A percentile compares a stretch with the other conserved stretches of the same genome.
These are phyloP conservation scores for Pistacia atlantica DNA, from an alignment of 345 rosid species.

Conservation along the genomic window DNA sequence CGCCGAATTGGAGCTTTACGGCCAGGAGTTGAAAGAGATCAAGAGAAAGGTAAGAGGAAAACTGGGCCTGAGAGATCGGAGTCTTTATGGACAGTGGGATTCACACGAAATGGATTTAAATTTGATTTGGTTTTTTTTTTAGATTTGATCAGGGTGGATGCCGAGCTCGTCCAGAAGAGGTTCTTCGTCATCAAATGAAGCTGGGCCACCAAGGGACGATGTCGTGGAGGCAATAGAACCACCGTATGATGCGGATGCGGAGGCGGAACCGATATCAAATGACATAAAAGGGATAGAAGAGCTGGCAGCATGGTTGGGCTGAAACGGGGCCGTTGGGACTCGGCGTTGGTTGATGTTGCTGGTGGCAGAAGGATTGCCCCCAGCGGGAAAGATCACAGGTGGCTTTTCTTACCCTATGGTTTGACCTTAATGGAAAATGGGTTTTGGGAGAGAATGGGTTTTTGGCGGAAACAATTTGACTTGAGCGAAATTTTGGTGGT, in stretches of 20 bases:
- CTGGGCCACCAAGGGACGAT: constrained; percentile 31
- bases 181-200: constrained; percentile 82
- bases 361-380: constrained; percentile 48
- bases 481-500: too few relatives aligned
- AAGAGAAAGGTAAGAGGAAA: constrained; percentile 72
- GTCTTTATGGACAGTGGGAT: constrained; percentile 66
- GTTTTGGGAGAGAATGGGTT: too few relatives aligned
- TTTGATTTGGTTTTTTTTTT: constrained; percentile 81
- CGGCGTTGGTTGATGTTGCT: constrained; percentile 72
- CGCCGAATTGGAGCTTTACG: constrained; percentile 94
- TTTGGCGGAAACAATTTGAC: too few relatives aligned
- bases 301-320: constrained; percentile 64
- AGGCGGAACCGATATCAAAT: constrained; percentile 79
- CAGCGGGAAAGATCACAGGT: constrained; percentile 77
- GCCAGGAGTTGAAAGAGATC: constrained; percentile 88
- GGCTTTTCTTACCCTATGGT: constrained; percentile 23
- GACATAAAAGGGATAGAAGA: constrained; percentile 92
- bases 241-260: constrained; percentile 40
- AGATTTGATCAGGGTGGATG: constrained; percentile 96
- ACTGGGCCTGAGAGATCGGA: constrained; percentile 94
- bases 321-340: constrained; percentile 77
- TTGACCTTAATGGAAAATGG: too few relatives aligned
- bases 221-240: constrained; percentile 56
- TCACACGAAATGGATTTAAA: constrained; percentile 77
- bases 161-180: constrained; percentile 97